Conservation (phyloP, 805 yeast genomes). For the Candida endomychidarum region DNA sequence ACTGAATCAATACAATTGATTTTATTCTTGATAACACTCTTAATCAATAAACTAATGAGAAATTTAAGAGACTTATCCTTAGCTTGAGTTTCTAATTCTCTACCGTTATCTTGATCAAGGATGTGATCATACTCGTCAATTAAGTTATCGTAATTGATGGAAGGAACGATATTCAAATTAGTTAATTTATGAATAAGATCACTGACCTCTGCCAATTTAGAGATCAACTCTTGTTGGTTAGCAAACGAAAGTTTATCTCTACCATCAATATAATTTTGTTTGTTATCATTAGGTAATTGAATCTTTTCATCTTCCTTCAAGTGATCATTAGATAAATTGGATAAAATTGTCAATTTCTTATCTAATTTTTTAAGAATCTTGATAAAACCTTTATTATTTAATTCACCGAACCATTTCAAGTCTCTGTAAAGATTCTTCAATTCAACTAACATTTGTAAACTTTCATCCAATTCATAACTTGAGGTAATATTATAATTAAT, state of each 20-base stretch:
- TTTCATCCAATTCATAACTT: constrained; percentile 42
- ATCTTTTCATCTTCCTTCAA: constrained; percentile 9
- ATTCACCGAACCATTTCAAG: constrained; percentile 90
- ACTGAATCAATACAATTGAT: constrained; percentile 57
- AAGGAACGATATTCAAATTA: constrained; percentile 4
- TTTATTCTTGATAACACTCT: constrained; percentile 58
- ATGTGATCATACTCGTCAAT: constrained; percentile 8
- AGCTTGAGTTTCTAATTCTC: constrained; percentile 41
- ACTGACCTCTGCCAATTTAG: constrained; percentile 53
- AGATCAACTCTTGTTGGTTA: constrained; percentile 59
- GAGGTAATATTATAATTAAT: constrained; percentile 35
- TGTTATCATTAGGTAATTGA: constrained; percentile 33
- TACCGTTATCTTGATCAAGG: constrained; percentile 43
- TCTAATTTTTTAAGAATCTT: constrained; percentile 90
- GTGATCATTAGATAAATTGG: constrained; percentile 17
- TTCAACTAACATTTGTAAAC: constrained; percentile 61
- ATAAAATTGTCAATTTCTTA: constrained; percentile 53
- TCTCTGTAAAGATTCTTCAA: constrained; percentile 74
- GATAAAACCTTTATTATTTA: constrained; percentile 84
- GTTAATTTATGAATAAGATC: constrained; percentile 43
- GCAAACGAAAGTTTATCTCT: constrained; percentile 78
- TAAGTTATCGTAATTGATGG: constrained; percentile 1
- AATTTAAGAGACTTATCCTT: constrained; percentile 47
- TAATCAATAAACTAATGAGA: constrained; percentile 61
- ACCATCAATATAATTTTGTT: constrained; percentile 50